These are phyloP conservation scores for Sugiyamaella floridensis DNA, from an alignment of 805 yeast genomes.

Conservation along the genomic window DNA sequence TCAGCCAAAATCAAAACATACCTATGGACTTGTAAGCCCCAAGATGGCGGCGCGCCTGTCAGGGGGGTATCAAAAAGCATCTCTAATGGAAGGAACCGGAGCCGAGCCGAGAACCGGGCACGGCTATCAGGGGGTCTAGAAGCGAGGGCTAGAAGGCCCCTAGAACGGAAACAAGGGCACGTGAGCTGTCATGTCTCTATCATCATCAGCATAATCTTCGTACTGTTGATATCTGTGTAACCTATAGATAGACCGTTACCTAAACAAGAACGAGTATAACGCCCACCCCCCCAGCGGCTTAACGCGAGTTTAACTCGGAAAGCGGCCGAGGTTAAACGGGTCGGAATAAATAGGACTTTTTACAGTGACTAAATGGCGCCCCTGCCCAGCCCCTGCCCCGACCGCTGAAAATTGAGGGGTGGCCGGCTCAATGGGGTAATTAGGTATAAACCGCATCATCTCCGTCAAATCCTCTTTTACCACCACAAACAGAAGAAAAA, in stretches of 20 bases:
- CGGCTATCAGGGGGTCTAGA: background rate
- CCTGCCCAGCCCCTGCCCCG: background rate
- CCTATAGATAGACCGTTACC: background rate
- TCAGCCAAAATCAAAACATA: too few relatives aligned
- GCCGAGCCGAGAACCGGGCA: background rate
- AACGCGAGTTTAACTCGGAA: background rate
- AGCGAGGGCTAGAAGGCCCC: too few relatives aligned
- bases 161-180: background rate
- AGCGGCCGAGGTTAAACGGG: background rate
- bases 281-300: too few relatives aligned
- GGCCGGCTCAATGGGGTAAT: background rate
- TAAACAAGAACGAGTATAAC: too few relatives aligned
- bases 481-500: background rate
- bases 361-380: background rate
- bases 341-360: background rate
- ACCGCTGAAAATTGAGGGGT: background rate
- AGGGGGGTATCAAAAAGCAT: too few relatives aligned
- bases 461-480: background rate
- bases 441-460: background rate
- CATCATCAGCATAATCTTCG: background rate
- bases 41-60: too few relatives aligned
- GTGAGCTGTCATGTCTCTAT: background rate
- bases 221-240: background rate
- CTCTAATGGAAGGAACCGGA: background rate
- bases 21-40: too few relatives aligned